Base-by-base conservation (phyloP, 2,329 filamentous ascomycete species). In the Colletotrichum brevisporum region DNA sequence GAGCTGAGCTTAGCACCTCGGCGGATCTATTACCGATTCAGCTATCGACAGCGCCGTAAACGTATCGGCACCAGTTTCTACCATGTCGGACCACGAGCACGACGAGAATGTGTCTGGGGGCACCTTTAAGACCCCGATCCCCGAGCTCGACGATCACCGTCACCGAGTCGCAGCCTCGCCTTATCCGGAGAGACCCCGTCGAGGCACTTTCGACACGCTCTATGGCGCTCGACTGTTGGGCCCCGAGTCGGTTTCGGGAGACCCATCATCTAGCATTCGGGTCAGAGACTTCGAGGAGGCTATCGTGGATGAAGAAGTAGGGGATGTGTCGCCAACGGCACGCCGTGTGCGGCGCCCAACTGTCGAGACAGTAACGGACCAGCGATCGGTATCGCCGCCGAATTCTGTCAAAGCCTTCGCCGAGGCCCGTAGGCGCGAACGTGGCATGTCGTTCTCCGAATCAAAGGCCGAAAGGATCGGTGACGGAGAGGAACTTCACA, bases 371-470 rank as follows among this genome's bases (percentile, higher is more conserved):
- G 79, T 84, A 53, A 79, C 83, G 26, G 86, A 88, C 24, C 89
- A 88, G 55, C 88, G 94, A 63, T 94, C 93, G 1, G 84, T 89
- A 2, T 98, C 96, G 6, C 95, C 95, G 12, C 96, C 96, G 8
- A 99, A 98, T 80, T 99, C 96, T 0, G 94, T 99, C 59, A 97
- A 98, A 79, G 96, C 96, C 4, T 99, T 99, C 80, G 96, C 96
- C 18, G 93, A 96, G 76, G 93, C 94, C 63, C 92, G 94, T 58
- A 93, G 94, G 68, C 91, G 95, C 68, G 93, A 95, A 77, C 92
- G 95, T 51, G 94, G 90, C 69, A 78, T 86, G 76, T 90, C 86
- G 24, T 83, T 86, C 71, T 88, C 85, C 16, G 88, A 87, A 71
- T 76, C 79, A 63, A 78, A 77, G 64, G 69, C 74, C 21, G 77